Conservation (phyloP, 2,329 filamentous ascomycete genomes). For the Fusarium foetens region DNA sequence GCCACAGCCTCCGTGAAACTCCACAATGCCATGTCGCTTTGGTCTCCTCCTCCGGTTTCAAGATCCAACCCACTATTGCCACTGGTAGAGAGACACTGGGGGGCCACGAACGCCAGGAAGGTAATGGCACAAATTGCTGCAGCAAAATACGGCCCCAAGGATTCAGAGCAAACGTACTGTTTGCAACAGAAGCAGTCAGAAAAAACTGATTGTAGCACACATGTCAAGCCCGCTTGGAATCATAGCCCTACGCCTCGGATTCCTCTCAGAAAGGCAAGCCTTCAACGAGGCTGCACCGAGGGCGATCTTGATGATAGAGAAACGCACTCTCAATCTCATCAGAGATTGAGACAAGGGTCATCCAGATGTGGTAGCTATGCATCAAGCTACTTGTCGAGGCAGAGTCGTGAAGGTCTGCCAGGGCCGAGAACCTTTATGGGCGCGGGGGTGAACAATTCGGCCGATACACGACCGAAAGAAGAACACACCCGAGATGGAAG, state of each 20-base stretch:
- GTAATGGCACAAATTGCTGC: slow-evolving; percentile 52
- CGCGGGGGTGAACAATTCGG: neutral
- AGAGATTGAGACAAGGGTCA: slow-evolving; percentile 7
- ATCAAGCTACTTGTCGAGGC: slow-evolving; percentile 14
- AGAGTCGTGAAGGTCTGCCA: slow-evolving; percentile 11
- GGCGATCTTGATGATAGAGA: neutral
- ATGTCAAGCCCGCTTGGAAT: slow-evolving; percentile 5
- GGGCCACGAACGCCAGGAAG: slow-evolving; percentile 54
- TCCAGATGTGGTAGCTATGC: slow-evolving; percentile 15
- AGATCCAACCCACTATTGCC: slow-evolving; percentile 54
- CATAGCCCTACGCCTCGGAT: slow-evolving; percentile 25
- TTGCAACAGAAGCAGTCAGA: neutral
- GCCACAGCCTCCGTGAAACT: slow-evolving; percentile 62
- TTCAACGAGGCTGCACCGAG: slow-evolving; percentile 12
- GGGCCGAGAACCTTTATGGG: neutral
- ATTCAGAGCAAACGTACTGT: neutral
- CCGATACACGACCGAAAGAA: slow-evolving; percentile 1
- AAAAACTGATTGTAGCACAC: neutral
- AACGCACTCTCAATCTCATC: neutral
- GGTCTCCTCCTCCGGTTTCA: slow-evolving; percentile 58
- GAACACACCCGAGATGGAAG: neutral
- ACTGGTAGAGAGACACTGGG: slow-evolving; percentile 62
- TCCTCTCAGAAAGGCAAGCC: slow-evolving; percentile 40
- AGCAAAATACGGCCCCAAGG: slow-evolving; percentile 15
- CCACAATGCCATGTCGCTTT: slow-evolving; percentile 60